Conservation (phyloP, 2,329 filamentous ascomycete species). For the Aspergillus eucalypticola region DNA sequence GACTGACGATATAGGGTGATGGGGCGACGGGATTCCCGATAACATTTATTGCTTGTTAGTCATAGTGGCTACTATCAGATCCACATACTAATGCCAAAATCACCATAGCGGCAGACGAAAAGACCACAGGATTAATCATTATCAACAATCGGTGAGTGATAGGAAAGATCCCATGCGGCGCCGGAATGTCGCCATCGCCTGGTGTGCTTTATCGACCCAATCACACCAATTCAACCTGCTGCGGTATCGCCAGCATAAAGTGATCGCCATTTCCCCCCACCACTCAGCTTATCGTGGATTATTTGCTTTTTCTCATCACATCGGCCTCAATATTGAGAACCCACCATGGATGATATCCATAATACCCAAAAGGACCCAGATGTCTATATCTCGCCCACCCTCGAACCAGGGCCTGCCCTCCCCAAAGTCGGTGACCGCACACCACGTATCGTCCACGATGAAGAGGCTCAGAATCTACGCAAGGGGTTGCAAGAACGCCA, state of each 20-base stretch:
- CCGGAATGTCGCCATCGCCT: neutral
- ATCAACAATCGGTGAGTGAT: neutral
- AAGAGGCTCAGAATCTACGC: constrained; percentile 52
- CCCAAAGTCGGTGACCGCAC: neutral
- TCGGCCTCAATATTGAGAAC: neutral
- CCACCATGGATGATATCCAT: neutral
- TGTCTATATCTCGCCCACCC: neutral
- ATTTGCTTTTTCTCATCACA: neutral
- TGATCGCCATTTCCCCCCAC: neutral
- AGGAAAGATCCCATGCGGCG: neutral
- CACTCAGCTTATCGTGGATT: neutral
- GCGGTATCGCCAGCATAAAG: neutral
- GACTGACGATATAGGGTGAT: too few relatives aligned
- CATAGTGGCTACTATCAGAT: too few relatives aligned
- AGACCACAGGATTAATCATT: too few relatives aligned
- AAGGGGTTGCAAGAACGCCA: constrained; percentile 48
- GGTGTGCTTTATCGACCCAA: neutral
- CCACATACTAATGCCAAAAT: too few relatives aligned
- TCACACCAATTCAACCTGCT: neutral
- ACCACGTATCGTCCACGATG: constrained; percentile 27
- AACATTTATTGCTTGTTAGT: too few relatives aligned
- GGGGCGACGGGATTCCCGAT: too few relatives aligned
- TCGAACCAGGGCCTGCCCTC: neutral
- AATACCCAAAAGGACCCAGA: neutral
- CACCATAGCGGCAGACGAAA: too few relatives aligned